Base-by-base conservation (phyloP, 2,329 filamentous ascomycete species). In the Drechslerella coelobrocha region DNA sequence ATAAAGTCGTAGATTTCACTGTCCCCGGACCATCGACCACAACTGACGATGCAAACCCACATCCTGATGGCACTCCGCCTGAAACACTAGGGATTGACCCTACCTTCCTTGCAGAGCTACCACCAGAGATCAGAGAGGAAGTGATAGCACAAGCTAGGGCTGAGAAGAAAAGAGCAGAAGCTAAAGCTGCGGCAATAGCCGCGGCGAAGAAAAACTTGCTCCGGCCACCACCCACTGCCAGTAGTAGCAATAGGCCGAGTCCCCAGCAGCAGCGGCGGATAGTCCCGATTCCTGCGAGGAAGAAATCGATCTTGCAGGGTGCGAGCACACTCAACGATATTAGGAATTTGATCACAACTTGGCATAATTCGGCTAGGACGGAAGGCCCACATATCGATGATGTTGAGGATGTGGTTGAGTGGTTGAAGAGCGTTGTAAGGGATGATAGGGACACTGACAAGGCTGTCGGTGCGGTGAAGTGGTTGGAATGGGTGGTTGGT, bases 331-430 rank as follows among this genome's bases (percentile, higher is more conserved):
- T 74, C 81, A 4, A 75, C 0, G 89, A 96, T 73, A 81, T 97
- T 59, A 85, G 92, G 47, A 83, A 86, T 37, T 91, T 91, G 76
- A 81, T 97, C 12, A 84, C 82, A 60, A 85, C 85, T 2, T 99
- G 94, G 94, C 84, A 91, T 73, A 77, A 80, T 1, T 86, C 88
- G 69, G 96, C 93, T 71, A 81, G 79, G 34, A 82, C 82, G 3
- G 88, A 92, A 2, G 91, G 90, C 0, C 94, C 94, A 1, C 92
- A 94, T 78, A 79, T 80, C 0, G 86, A 89, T 63, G 94, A 99
- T 78, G 88, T 93, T 0, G 83, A 83, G 41, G 87, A 92, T 37
- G 82, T 97, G 69, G 85, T 84, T 59, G 84, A 82, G 75, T 97
- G 96, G 78, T 78, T 97, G 27, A 81, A 78, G 3, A 84, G 84